Evolutionary conservation across 2,329 filamentous ascomycete genomes (phyloP), one percentile per base, ranked within the genome.

Genomic region (Monosporascus ibericus): DNA sequence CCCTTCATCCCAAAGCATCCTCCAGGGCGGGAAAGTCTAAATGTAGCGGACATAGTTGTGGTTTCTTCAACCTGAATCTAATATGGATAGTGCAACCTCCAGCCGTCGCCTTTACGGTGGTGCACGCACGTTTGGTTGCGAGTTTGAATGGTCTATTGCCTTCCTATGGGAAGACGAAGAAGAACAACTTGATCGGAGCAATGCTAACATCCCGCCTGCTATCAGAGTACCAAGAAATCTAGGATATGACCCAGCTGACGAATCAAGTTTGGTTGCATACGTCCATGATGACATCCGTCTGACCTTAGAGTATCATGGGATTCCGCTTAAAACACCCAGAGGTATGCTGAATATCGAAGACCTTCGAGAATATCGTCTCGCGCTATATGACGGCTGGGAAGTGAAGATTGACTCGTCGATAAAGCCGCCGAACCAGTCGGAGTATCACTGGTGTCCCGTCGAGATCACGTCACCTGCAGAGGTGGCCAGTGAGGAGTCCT

Each of bases 391-490:
- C 1, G 6, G 11, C 14, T 57, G 51, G 52, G 14, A 3, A 6
- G 40, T 52, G 11, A 44, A 7, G 3, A 20, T 40, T 2, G 51
- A 55, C 22, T 3, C 17, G 11, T 24, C 46, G 2, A 20, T 42
- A 18, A 8, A 14, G 47, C 47, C 24, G 7, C 3, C 15, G 40
- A 49, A 48, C 8, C n/a, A 22, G 17, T 39, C 39, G 8, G 39
- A 38, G 22, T 58, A 49, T 36, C 5, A n/a, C 2, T 54, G 51
- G 50, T 37, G 48, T 1, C 27, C 27, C 17, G 40, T 61, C 8
- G 59, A 61, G 30, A 24, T 62, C 22, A 46, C 27, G 8, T 52
- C 27, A 18, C 52, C 56, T 2, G 56, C 50, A 9, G 56, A 55
- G 37, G 27, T 9, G 17, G 55, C 54, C 7, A 44, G 30, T 5